Evolutionary conservation across 2,329 filamentous ascomycete species (phyloP).

Genomic region (Fusarium sp.): DNA sequence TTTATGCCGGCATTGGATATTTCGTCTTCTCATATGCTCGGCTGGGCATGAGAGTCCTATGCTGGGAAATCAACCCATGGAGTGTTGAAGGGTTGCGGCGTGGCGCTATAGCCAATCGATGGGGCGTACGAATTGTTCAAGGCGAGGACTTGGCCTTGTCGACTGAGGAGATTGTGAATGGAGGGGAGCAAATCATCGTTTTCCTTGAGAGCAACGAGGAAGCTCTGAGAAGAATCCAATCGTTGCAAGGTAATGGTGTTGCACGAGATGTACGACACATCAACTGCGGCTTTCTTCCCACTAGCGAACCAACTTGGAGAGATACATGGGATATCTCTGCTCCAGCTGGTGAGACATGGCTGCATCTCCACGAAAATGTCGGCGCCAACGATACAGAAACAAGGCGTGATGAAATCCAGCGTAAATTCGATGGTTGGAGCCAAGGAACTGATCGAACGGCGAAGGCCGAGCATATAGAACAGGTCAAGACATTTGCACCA

Average conservation of each 20-base stretch:
- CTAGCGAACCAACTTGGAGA: conserved; percentile 66
- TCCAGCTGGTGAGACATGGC: conserved; percentile 59
- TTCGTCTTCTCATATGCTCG: conserved; percentile 87
- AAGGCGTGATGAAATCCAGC: conserved; percentile 62
- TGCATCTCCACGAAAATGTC: conserved; percentile 77
- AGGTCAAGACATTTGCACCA: conserved; percentile 77
- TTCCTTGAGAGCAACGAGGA: conserved; percentile 76
- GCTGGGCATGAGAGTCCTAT: conserved; percentile 78
- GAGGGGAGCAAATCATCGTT: conserved; percentile 69
- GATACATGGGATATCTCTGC: conserved; percentile 61
- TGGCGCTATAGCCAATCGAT: conserved; percentile 78
- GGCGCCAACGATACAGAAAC: conserved; percentile 64
- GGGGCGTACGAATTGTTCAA: conserved; percentile 68
- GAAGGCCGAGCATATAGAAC: conserved; percentile 68
- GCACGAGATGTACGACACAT: conserved; percentile 64
- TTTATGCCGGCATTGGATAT: conserved; percentile 95
- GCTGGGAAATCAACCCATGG: conserved; percentile 93
- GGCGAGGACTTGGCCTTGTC: conserved; percentile 55
- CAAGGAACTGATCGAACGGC: conserved; percentile 43
- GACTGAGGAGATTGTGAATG: conserved; percentile 55
- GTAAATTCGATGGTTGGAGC: conserved; percentile 57
- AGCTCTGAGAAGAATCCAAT: conserved; percentile 59
- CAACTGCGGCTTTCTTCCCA: conserved; percentile 73
- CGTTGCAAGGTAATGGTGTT: conserved; percentile 53
- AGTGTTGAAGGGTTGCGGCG: conserved; percentile 84